Conservation (phyloP, 768 basidiomycete genomes). For the Dacryopinax primogenitus region DNA sequence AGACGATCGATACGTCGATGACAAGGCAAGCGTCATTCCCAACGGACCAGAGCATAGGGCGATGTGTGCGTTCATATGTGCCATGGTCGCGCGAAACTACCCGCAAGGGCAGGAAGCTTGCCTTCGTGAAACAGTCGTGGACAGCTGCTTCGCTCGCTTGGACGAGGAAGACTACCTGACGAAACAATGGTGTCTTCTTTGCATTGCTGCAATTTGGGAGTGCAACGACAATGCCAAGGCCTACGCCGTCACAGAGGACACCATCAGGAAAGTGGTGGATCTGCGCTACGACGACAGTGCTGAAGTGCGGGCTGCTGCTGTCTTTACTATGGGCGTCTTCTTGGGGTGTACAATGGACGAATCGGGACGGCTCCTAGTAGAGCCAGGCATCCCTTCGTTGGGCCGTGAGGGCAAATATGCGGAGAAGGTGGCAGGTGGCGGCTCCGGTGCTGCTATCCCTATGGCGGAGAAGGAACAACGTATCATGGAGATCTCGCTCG, state of each 20-base stretch:
- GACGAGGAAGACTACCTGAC: constrained; percentile 85
- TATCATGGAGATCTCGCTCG: constrained; percentile 74
- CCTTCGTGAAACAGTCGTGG: constrained; percentile 66
- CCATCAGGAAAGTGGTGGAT: constrained; percentile 50
- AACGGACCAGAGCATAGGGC: constrained; percentile 93
- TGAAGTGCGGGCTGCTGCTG: constrained; percentile 81
- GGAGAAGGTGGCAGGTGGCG: constrained; percentile 12
- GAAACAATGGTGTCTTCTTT: constrained; percentile 86
- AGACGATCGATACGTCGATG: constrained; percentile 37
- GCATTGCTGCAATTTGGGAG: constrained; percentile 93
- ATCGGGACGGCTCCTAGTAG: constrained; percentile 52
- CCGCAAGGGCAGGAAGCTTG: constrained; percentile 78
- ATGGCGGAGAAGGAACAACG: constrained; percentile 31
- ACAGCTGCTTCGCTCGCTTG: constrained; percentile 70
- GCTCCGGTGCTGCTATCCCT: constrained; percentile 16
- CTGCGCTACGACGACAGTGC: constrained; percentile 69
- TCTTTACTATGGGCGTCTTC: constrained; percentile 87
- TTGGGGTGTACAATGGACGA: constrained; percentile 71
- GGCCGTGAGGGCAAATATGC: constrained; percentile 15
- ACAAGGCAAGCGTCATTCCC: constrained; percentile 39
- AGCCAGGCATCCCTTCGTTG: constrained; percentile 10
- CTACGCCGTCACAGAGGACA: constrained; percentile 50
- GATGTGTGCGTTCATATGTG: constrained; percentile 95
- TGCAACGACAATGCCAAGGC: constrained; percentile 80
- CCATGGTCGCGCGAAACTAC: constrained; percentile 80